Conservation (phyloP, 1,284 basidiomycete genomes). For the Ganoderma boninense region DNA sequence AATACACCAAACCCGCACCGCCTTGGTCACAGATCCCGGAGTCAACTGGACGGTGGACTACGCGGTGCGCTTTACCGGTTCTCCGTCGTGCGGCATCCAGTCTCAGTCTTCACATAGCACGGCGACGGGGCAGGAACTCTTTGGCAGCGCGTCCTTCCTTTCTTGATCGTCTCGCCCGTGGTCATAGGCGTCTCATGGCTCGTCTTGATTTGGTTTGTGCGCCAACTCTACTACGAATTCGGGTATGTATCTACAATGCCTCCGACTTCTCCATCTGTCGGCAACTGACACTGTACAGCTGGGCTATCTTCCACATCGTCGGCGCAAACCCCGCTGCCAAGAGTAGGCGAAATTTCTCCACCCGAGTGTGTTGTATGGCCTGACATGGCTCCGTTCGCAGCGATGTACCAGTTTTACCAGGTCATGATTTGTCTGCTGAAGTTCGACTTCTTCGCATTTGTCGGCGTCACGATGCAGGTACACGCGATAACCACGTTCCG, state of each 20-base stretch:
- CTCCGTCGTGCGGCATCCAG: no score
- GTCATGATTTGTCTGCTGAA: slow-evolving; percentile 87
- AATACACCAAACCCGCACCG: slow-evolving; percentile 71
- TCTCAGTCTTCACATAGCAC: slow-evolving; percentile 33
- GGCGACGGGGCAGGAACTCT: slow-evolving; percentile 46
- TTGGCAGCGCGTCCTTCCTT: slow-evolving; percentile 54
- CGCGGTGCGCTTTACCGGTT: slow-evolving; percentile 21
- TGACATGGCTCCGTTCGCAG: slow-evolving; percentile 45
- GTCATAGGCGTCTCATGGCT: slow-evolving; percentile 49
- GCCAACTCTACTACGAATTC: slow-evolving; percentile 54
- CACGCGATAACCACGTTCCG: background rate
- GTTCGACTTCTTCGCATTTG: slow-evolving; percentile 88
- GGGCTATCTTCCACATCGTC: slow-evolving; percentile 88
- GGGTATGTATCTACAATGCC: slow-evolving; percentile 44
- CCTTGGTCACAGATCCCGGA: slow-evolving; percentile 52
- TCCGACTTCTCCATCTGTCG: background rate
- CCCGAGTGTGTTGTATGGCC: background rate
- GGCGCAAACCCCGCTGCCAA: slow-evolving; percentile 84
- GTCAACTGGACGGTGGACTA: slow-evolving; percentile 27
- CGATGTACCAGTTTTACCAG: slow-evolving; percentile 87
- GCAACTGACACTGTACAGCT: slow-evolving; percentile 48
- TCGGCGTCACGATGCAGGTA: slow-evolving; percentile 88
- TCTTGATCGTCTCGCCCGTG: slow-evolving; percentile 51
- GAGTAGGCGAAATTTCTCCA: slow-evolving; percentile 54
- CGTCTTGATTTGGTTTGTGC: slow-evolving; percentile 47